These are phyloP conservation scores for Starmera stellimalicola DNA, from an alignment of 1,139 yeast species.

Conservation along the genomic window DNA sequence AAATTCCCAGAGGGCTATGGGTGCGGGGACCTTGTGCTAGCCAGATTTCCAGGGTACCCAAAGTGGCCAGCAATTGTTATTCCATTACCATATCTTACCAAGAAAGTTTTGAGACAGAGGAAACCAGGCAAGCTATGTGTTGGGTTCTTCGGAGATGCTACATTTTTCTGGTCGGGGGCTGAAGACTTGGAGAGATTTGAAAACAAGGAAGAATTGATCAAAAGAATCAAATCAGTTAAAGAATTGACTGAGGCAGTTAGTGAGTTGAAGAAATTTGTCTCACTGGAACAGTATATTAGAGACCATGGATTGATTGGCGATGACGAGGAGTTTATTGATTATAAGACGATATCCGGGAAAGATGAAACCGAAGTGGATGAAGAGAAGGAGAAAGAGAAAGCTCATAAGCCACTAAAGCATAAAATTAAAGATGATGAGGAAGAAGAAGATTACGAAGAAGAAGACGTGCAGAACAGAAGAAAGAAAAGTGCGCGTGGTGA, in stretches of 20 bases:
- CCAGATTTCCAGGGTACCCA: constrained; percentile 1
- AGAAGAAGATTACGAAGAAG: constrained; percentile 17
- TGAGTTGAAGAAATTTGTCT: background rate
- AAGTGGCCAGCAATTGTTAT: constrained; percentile 5
- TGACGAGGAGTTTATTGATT: constrained; percentile 4
- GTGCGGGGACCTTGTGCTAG: constrained; percentile 5
- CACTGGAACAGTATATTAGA: constrained; percentile 19
- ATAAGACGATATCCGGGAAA: constrained; percentile 4
- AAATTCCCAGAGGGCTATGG: background rate
- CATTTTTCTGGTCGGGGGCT: background rate
- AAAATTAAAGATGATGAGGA: constrained; percentile 10
- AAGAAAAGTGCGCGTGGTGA: constrained; percentile 19
- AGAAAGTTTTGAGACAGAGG: background rate
- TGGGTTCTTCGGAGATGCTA: constrained; percentile 2
- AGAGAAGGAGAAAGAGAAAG: constrained; percentile 18
- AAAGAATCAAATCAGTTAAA: background rate
- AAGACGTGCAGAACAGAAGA: constrained; percentile 20
- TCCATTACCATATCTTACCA: constrained; percentile 1
- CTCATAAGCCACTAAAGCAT: background rate
- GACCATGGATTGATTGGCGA: constrained; percentile 6
- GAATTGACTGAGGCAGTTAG: background rate
- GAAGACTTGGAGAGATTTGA: background rate
- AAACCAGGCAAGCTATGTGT: background rate
- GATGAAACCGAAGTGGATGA: constrained; percentile 25
- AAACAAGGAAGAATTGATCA: background rate